Percentiles rank a stretch among this genome's conserved stretches.
These are phyloP conservation scores for Ophiosphaerella korrae DNA, from an alignment of 2,329 filamentous ascomycete species.

Conservation along the genomic window DNA sequence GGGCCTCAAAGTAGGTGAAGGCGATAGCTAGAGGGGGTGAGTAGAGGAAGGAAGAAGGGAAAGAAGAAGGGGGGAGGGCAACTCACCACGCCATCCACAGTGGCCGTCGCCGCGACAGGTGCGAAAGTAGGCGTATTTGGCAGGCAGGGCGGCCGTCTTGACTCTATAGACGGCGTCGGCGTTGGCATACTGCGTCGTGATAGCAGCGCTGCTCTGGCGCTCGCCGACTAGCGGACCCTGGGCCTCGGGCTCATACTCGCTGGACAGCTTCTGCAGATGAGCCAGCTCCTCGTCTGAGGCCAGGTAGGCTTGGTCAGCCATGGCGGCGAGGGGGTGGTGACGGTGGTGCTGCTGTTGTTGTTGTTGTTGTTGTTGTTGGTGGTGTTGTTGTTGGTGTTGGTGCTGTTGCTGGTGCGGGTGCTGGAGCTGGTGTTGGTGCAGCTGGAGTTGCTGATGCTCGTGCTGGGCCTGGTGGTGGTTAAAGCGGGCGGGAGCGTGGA, in stretches of 20 bases:
- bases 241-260: constrained; percentile 63
- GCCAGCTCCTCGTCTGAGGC: constrained; percentile 61
- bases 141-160: constrained; percentile 83
- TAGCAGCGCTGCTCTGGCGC: constrained; percentile 74
- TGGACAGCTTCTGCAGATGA: constrained; percentile 66
- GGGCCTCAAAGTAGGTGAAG: constrained; percentile 89
- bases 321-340: constrained; percentile 24
- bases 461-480: constrained; percentile 40
- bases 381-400: constrained; percentile 37
- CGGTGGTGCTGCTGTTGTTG: too few relatives aligned
- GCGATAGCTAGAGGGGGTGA: constrained; percentile 71
- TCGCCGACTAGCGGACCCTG: constrained; percentile 84
- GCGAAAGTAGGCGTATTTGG: constrained; percentile 86
- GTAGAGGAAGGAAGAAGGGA: constrained; percentile 12
- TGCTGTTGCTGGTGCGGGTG: constrained; percentile 42
- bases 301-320: constrained; percentile 45
- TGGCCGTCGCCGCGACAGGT: constrained; percentile 91
- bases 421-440: constrained; percentile 41
- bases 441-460: constrained; percentile 42
- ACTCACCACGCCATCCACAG: constrained; percentile 95
- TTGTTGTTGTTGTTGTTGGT: constrained; percentile 24
- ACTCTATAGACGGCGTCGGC: constrained; percentile 83
- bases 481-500: constrained; percentile 42
- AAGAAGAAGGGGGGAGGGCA: constrained; percentile 5
- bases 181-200: constrained; percentile 85